Base-by-base conservation (phyloP, 1,284 basidiomycete genomes). In the Malassezia equina region DNA sequence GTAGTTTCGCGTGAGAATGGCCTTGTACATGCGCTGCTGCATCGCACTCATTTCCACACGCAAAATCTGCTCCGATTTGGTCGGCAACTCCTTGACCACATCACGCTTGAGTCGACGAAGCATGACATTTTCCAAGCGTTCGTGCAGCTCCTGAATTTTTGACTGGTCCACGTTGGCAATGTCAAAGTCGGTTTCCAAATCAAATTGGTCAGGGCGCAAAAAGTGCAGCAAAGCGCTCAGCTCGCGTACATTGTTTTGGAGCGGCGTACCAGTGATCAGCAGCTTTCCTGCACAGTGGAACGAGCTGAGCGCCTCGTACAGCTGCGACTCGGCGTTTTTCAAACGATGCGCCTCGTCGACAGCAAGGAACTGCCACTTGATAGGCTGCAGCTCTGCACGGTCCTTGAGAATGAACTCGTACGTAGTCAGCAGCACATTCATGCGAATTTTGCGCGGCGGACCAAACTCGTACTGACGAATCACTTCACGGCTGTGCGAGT, bases 401-500 rank as follows among this genome's bases (percentile, higher is more conserved):
- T 99, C 94, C 79, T 95, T 95, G 80, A 96, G 94, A 76, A 99
- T 93, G 74, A 96, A 98, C 76, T 99, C 94, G 76, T 95, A 99
- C 0, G 94, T 98, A 13, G 94, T 98, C 52, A 98, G 77, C 57
- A 96, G 78, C 21, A 98, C 94, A 73, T 98, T 90, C 81, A 96
- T 96, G 65, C 88, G 83, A 50, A 84, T 83, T 55, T 81, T 78
- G 29, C 86, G 82, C 58, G 89, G 77, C 40, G 90, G 85, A 45
- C 78, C 78, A 67, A 98, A 96, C 76, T 98, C 94, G 76, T 86
- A 88, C 44, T 83, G 76, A 88, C 88, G 42, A 88, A 77, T 56
- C 79, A 79, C 62, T 84, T 84, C 59, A 86, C 84, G 73, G 86
- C 86, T 32, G 81, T 76, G 12, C 88, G 91, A 63, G 90, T 90